A percentile compares a stretch with the other conserved stretches of the same genome.
Conservation (phyloP, 768 basidiomycete species). For the Pleurotus platypus region DNA sequence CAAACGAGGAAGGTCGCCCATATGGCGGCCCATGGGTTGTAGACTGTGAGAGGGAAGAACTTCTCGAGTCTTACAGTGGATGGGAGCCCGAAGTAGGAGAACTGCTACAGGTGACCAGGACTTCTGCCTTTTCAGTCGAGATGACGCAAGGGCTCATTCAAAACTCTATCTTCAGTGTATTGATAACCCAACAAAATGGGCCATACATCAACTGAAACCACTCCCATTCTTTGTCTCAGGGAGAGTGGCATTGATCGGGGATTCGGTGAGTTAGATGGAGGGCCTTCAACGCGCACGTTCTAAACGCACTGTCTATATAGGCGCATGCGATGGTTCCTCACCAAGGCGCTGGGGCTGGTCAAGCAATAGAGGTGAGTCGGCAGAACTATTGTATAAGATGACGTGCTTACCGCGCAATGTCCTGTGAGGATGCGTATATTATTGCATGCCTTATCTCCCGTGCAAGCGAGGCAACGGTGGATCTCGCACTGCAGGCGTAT, state of each 20-base stretch:
- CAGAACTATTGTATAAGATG: background rate
- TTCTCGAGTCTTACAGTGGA: conserved; percentile 25
- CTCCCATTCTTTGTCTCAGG: conserved; percentile 33
- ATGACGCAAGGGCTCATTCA: background rate
- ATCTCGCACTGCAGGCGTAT: conserved; percentile 25
- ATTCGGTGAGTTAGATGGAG: conserved; percentile 26
- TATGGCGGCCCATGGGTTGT: conserved; percentile 29
- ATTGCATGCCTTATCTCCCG: conserved; percentile 15
- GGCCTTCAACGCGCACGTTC: too few species aligned
- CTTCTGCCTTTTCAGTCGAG: background rate
- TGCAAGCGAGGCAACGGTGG: conserved; percentile 10
- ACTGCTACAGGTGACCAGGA: conserved; percentile 21
- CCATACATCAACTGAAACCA: conserved; percentile 28
- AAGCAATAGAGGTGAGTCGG: conserved; percentile 23
- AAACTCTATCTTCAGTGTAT: conserved; percentile 18
- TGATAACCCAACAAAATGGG: conserved; percentile 33
- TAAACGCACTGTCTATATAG: conserved; percentile 4
- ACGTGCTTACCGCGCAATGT: background rate
- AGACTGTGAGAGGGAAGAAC: conserved; percentile 25
- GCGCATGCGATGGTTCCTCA: conserved; percentile 26
- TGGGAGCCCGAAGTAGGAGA: conserved; percentile 31
- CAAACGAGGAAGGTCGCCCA: conserved; percentile 23
- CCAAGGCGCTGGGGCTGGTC: conserved; percentile 24
- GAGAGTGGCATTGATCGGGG: conserved; percentile 39
- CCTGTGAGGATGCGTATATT: conserved; percentile 23